Base-by-base conservation (phyloP, 176 grass and related monocot genomes). In the Aegilops tauschii region DNA sequence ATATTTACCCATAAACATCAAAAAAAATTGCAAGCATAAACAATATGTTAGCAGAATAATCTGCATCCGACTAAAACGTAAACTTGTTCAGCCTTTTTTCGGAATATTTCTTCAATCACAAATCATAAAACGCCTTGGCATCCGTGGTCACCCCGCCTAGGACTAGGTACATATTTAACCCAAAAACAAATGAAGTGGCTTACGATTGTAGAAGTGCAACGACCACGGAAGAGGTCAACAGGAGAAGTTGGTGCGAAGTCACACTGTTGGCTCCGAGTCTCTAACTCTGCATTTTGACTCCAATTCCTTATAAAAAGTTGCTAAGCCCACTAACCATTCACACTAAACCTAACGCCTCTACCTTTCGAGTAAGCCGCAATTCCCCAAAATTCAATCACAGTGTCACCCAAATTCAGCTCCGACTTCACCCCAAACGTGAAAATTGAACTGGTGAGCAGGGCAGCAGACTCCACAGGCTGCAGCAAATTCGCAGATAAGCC, bases 201-300 rank as follows among this genome's bases (percentile, higher is more conserved):
- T 40, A 74, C 9, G 18, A 30, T 72, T 65, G 18, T 81, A 58
- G 14, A 87, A 44, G 6, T 29, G 31, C 44, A 76, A 88, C 54
- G 61, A 75, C 37, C 84, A 40, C 5, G 63, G 80, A 86, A 62
- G 65, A 84, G 85, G 81, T 87, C 85, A 80, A 69, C 76, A 62
- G 76, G 0, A 50, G 81, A 37, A 84, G 85, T 50, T 69, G 81
- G 85, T 84, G 45, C 50, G 68, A 69, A 87, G 64, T 82, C 89
- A 74, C 76, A 84, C 36, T 68, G 69, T 52, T 80, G 85, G 75
- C 49, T 87, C 68, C 12, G 66, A 12, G 54, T 36, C 73, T 1
- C 66, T 42, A 75, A 86, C 74, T 76, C 71, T 62, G 42, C 50
- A 74, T 58, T 91, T 87, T 37, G 69, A 74, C 62, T 80, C 30